These are phyloP conservation scores for Rhododendron ferrugineum DNA, from an alignment of 148 eudicot species.

Conservation along the genomic window DNA sequence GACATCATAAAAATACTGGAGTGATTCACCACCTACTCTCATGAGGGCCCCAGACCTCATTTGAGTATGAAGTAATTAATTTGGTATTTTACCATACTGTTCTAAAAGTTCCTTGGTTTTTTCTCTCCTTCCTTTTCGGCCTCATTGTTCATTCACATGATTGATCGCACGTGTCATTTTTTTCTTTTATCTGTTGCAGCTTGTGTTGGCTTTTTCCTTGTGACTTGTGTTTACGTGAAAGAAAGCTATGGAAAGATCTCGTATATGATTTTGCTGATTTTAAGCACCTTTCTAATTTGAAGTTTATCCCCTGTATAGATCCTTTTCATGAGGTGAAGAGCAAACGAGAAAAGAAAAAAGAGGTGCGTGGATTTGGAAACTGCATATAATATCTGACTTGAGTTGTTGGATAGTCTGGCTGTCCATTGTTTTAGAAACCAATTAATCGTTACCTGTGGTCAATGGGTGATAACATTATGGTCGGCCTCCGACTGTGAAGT, in stretches of 20 bases:
- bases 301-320: slow-evolving; percentile 49
- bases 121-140: not conserved
- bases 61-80: not conserved
- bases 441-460: not conserved
- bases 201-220: not conserved
- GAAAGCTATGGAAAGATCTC: not conserved
- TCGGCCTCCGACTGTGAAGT: not conserved
- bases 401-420: not conserved
- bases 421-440: not conserved
- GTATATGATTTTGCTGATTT: slow-evolving; percentile 4
- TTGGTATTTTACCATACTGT: not conserved
- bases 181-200: not conserved
- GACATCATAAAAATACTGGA: not conserved
- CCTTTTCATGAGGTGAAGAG: slow-evolving; percentile 98
- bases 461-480: not conserved
- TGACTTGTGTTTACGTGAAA: not conserved
- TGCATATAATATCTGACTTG: slow-evolving; percentile 5
- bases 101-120: not conserved
- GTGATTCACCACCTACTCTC: not conserved
- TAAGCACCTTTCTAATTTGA: slow-evolving; percentile 30
- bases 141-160: not conserved
- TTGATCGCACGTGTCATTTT: not conserved
- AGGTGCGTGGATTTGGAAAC: slow-evolving; percentile 54
- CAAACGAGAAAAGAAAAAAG: slow-evolving; percentile 98
- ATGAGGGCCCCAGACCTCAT: not conserved